Conservation (phyloP, 2,329 filamentous ascomycete genomes). For the Phaeophleospora eucalypticola region DNA sequence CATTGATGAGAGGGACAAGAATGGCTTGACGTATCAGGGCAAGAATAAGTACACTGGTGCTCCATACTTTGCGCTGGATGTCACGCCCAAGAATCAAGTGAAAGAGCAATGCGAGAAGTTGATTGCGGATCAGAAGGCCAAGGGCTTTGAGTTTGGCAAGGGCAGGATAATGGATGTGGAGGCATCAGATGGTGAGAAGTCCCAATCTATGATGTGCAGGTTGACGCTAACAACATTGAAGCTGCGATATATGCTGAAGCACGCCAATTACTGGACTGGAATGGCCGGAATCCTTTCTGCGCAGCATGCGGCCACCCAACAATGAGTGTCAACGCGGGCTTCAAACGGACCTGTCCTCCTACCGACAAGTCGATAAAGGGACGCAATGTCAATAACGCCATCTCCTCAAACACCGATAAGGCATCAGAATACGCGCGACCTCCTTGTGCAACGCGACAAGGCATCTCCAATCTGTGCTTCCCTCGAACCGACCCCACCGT, state of each 20-base stretch:
- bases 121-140: constrained; percentile 56
- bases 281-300: constrained; percentile 86
- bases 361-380: constrained; percentile 53
- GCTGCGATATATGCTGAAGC: constrained; percentile 89
- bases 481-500: constrained; percentile 91
- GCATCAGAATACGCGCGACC: constrained; percentile 49
- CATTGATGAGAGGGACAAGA: constrained; percentile 61
- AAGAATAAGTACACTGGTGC: constrained; percentile 66
- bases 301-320: constrained; percentile 81
- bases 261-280: constrained; percentile 88
- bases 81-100: constrained; percentile 63
- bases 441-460: constrained; percentile 75
- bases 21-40: constrained; percentile 59
- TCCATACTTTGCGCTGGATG: constrained; percentile 86
- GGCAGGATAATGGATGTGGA: constrained; percentile 59
- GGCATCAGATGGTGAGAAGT: constrained; percentile 55
- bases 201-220: not conserved
- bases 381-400: constrained; percentile 30
- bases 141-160: constrained; percentile 62
- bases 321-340: constrained; percentile 71
- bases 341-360: constrained; percentile 74
- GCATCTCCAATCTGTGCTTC: constrained; percentile 86
- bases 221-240: constrained; percentile 34
- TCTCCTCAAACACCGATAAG: constrained; percentile 8
- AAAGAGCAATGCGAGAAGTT: constrained; percentile 61